These are phyloP conservation scores for Tothia fuscella DNA, from an alignment of 2,329 filamentous ascomycete genomes.

Conservation along the genomic window DNA sequence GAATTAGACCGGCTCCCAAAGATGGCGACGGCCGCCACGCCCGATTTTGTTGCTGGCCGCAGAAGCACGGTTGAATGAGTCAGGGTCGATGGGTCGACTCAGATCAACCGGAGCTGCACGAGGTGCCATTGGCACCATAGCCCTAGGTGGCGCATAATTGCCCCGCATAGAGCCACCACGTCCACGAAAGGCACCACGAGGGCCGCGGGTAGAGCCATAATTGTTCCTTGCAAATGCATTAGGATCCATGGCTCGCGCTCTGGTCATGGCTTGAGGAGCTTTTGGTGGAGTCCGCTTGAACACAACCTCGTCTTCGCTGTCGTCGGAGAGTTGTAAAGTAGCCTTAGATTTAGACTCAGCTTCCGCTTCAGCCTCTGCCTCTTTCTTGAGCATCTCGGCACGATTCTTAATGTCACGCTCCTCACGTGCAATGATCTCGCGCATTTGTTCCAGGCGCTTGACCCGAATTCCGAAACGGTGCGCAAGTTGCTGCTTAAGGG, in stretches of 20 bases:
- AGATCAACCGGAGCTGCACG: conserved; percentile 16
- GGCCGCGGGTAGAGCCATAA: conserved; percentile 13
- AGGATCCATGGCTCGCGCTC: conserved; percentile 32
- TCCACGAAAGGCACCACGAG: conserved; percentile 17
- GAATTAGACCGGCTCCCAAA: conserved; percentile 29
- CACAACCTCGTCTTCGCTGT: conserved; percentile 27
- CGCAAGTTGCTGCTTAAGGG: conserved; percentile 32
- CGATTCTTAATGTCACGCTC: conserved; percentile 35
- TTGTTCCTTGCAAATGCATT: conserved; percentile 34
- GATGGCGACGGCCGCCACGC: conserved; percentile 24
- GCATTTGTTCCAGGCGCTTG: conserved; percentile 38
- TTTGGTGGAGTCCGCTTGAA: conserved; percentile 26
- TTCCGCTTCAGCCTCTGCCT: conserved; percentile 14
- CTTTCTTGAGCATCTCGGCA: conserved; percentile 25
- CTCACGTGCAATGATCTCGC: conserved; percentile 36
- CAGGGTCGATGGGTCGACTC: conserved; percentile 27
- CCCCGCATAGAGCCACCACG: conserved; percentile 17
- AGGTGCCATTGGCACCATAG: background rate
- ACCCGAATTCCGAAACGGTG: conserved; percentile 38
- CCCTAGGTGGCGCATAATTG: conserved; percentile 15
- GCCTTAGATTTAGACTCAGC: background rate
- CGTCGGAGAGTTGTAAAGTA: conserved; percentile 3
- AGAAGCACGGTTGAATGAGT: conserved; percentile 27
- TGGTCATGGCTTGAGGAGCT: conserved; percentile 18
- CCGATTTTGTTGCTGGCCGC: conserved; percentile 18